These are phyloP conservation scores for Yarrowia yakushimensis DNA, from an alignment of 805 yeast genomes.

Conservation along the genomic window DNA sequence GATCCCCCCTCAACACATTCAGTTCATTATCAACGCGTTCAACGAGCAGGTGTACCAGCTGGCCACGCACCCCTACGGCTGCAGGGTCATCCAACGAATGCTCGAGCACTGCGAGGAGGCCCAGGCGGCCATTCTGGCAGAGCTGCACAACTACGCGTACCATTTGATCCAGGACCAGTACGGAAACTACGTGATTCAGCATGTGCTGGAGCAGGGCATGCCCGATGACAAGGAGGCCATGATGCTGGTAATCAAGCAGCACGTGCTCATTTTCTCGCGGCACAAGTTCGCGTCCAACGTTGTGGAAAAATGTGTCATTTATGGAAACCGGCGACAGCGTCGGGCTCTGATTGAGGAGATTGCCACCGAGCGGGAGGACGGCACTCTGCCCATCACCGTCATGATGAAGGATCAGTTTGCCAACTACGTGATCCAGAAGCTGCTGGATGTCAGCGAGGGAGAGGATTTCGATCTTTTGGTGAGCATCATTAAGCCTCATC, in stretches of 20 bases:
- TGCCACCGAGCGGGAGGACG: slow-evolving; percentile 30
- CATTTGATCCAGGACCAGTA: slow-evolving; percentile 90
- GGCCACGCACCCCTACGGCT: slow-evolving; percentile 95
- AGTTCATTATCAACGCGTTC: slow-evolving; percentile 70
- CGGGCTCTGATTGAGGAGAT: slow-evolving; percentile 62
- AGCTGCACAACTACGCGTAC: slow-evolving; percentile 66
- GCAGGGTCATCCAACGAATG: slow-evolving; percentile 91
- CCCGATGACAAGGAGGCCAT: slow-evolving; percentile 56
- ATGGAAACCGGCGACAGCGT: slow-evolving; percentile 64
- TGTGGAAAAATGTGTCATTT: slow-evolving; percentile 85
- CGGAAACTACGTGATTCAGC: slow-evolving; percentile 97
- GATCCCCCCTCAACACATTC: slow-evolving; percentile 65
- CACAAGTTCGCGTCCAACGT: slow-evolving; percentile 98
- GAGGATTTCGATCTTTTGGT: slow-evolving; percentile 67
- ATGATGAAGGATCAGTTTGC: slow-evolving; percentile 99
- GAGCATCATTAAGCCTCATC: slow-evolving; percentile 70
- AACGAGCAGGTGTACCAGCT: slow-evolving; percentile 65
- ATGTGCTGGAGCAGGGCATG: slow-evolving; percentile 79
- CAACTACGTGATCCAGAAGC: slow-evolving; percentile 92
- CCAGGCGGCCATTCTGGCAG: slow-evolving; percentile 63
- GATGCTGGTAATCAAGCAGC: slow-evolving; percentile 62
- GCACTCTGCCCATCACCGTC: slow-evolving; percentile 57
- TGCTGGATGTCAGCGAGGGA: slow-evolving; percentile 76
- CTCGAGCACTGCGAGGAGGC: slow-evolving; percentile 74
- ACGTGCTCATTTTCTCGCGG: slow-evolving; percentile 78